These are phyloP conservation scores for Coemansia sp. DNA, from an alignment of 192 early-diverging fungal species.

Conservation along the genomic window DNA sequence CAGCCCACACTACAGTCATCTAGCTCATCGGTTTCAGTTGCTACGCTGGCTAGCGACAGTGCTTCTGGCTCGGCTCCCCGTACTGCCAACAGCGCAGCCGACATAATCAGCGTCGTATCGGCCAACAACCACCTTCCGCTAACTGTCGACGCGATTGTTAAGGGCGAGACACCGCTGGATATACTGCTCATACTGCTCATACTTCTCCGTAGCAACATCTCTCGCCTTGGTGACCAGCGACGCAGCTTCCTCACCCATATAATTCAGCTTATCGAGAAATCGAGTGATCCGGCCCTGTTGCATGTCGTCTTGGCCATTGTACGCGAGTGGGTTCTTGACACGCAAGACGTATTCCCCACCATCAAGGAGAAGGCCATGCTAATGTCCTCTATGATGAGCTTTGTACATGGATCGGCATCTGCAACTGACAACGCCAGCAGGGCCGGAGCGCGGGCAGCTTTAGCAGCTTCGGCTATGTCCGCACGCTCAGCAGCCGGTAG, in stretches of 20 bases:
- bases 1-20: constrained; percentile 36
- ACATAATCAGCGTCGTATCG: constrained; percentile 20
- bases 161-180: constrained; percentile 44
- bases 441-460: constrained; percentile 31
- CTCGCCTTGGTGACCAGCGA: constrained; percentile 81
- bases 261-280: constrained; percentile 81
- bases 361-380: constrained; percentile 95
- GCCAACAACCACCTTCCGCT: constrained; percentile 42
- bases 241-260: constrained; percentile 80
- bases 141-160: constrained; percentile 27
- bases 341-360: constrained; percentile 88
- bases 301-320: constrained; percentile 79
- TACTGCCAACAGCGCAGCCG: constrained; percentile 18
- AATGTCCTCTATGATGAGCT: constrained; percentile 87
- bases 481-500: not conserved
- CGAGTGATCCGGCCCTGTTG: constrained; percentile 72
- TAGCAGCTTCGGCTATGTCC: not conserved
- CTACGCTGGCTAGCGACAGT: constrained; percentile 10
- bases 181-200: constrained; percentile 52
- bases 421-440: constrained; percentile 47
- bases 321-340: constrained; percentile 83
- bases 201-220: constrained; percentile 60
- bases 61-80: not conserved
- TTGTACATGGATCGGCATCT: constrained; percentile 70
- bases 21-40: constrained; percentile 9